Percentiles rank a stretch among this genome's conserved stretches.
Conservation (phyloP, 2,329 filamentous ascomycete species). For the Aspergillus sp. region DNA sequence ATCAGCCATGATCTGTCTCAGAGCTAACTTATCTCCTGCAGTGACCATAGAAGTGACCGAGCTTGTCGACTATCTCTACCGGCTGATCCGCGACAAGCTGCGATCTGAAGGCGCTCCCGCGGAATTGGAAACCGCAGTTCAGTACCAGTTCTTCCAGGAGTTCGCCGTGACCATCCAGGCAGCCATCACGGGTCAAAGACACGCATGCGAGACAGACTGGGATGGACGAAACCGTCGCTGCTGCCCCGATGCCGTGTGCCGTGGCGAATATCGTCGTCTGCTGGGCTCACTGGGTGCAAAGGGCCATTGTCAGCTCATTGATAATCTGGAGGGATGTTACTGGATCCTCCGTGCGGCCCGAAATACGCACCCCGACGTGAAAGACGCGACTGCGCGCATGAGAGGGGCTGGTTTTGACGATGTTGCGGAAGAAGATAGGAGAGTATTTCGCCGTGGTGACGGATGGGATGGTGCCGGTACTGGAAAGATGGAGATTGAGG, state of each 20-base stretch:
- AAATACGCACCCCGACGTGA: conserved; percentile 28
- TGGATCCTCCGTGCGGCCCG: conserved; percentile 32
- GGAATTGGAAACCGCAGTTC: conserved; percentile 19
- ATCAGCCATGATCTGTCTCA: background rate
- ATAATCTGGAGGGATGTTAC: conserved; percentile 22
- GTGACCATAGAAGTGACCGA: conserved; percentile 23
- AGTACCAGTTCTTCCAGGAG: conserved; percentile 25
- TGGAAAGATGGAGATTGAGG: conserved; percentile 32
- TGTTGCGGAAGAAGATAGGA: conserved; percentile 22
- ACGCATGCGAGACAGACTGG: conserved; percentile 35
- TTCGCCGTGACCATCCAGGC: conserved; percentile 16
- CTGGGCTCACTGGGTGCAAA: conserved; percentile 16
- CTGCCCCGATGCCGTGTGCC: conserved; percentile 26
- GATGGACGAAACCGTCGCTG: conserved; percentile 20
- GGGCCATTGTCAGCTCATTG: conserved; percentile 16
- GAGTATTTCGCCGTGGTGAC: conserved; percentile 28
- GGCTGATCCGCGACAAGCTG: conserved; percentile 32
- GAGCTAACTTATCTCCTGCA: conserved; percentile 1
- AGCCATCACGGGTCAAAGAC: conserved; percentile 17
- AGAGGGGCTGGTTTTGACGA: conserved; percentile 27
- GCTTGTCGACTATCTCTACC: conserved; percentile 31
- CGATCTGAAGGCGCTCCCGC: conserved; percentile 9
- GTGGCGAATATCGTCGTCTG: conserved; percentile 17
- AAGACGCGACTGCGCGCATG: conserved; percentile 20
- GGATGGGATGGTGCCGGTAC: conserved; percentile 32